phyloP scores from a whole-genome alignment of 371 early-diverging fungal species.

The Lichtheimia hyalospora region DNA sequence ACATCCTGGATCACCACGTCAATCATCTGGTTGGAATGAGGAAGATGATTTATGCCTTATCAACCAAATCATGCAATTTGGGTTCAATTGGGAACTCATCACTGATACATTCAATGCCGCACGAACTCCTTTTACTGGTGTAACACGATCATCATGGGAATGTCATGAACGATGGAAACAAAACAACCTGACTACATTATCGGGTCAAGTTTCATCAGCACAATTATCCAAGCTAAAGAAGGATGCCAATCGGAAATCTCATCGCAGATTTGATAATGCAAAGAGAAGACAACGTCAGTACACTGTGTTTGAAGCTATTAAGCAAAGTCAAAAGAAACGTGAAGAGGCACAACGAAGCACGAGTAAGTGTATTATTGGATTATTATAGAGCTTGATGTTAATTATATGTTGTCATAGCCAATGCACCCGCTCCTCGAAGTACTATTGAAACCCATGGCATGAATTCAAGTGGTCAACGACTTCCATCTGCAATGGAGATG shows the following conservation, averaged over 20 bases:
- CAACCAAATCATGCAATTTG: constrained; percentile 51
- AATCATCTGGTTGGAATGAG: constrained; percentile 49
- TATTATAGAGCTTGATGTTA: not conserved
- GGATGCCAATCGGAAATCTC: constrained; percentile 22
- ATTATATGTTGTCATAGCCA: not conserved
- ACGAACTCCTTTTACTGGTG: constrained; percentile 50
- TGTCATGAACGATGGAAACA: constrained; percentile 57
- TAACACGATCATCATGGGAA: constrained; percentile 66
- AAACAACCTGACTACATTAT: constrained; percentile 36
- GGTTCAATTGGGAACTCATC: constrained; percentile 72
- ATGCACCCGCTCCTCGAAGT: constrained; percentile 41
- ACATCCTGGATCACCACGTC: constrained; percentile 21
- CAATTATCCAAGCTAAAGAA: constrained; percentile 25
- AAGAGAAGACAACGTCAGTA: constrained; percentile 38
- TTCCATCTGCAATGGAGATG: constrained; percentile 73
- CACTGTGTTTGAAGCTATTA: constrained; percentile 51
- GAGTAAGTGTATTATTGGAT: constrained; percentile 5
- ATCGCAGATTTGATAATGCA: constrained; percentile 35
- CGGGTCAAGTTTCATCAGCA: constrained; percentile 47
- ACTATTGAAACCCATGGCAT: constrained; percentile 50
- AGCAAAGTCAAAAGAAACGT: constrained; percentile 47
- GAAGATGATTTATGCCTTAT: constrained; percentile 72
- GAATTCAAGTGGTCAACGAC: constrained; percentile 47
- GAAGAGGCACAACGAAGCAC: constrained; percentile 29
- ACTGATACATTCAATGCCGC: constrained; percentile 58